Evolutionary conservation across 257 asterid genomes (phyloP), one percentile per base, ranked within the genome.

Genomic region (Nemophila menziesii): DNA sequence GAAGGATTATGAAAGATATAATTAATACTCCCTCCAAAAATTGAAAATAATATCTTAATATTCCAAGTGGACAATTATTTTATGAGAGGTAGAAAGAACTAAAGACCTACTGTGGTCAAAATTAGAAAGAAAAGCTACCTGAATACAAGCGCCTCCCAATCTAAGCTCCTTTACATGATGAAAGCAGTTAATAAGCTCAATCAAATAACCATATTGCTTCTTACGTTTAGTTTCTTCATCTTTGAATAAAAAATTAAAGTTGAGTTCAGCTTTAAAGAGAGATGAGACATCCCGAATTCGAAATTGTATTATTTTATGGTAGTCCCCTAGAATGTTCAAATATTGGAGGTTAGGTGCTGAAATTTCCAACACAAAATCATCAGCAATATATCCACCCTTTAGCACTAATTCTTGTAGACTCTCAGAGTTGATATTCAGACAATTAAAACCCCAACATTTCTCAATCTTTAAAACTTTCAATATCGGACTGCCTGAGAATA

Each of bases 331-430:
- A 20, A 61, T 20, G 4, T 12, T 4, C 37, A 62, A 40, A 22
- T 5, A 14, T 15, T 26, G 52, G 12, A 48, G 0, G 44, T 48
- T 22, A 20, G 62, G 58, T 19, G 62, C 58, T 23, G 62, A 61
- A 12, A 54, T 43, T 15, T 49, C 57, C 41, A 42, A 19, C 14
- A 16, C 18, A 33, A 14, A 1, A 3, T 4, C 8, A 1, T 33
- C 8, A 19, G 0, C 33, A 24, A 24, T 9, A 24, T 24, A 24
- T 24, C n/a, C n/a, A n/a, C n/a, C n/a, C n/a, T n/a, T n/a, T n/a
- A n/a, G n/a, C 33, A 3, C 8, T 12, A 54, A 33, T 13, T 9
- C 2, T 12, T 12, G 13, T 11, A 54, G 53, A 43, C 33, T 27
- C 14, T 3, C 15, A 19, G 51, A 43, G 33, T 45, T 7, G 52